Conservation (phyloP, 2,329 filamentous ascomycete genomes). For the Colletotrichum caudatum region DNA sequence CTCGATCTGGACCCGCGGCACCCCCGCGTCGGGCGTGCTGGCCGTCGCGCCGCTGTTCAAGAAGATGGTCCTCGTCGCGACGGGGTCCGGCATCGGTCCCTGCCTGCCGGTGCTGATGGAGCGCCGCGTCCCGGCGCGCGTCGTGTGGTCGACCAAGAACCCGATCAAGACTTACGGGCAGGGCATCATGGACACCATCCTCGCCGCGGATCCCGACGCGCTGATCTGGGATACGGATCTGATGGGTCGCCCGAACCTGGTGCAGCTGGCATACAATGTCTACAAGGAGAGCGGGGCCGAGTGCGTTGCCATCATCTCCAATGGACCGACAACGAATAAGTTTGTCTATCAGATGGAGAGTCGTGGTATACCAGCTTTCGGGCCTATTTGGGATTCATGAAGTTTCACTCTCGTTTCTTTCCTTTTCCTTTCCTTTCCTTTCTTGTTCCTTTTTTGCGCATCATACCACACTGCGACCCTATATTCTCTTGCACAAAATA, state of each 20-base stretch:
- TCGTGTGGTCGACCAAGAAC: slow-evolving; percentile 76
- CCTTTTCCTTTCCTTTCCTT: neutral
- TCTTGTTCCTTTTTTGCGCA: neutral
- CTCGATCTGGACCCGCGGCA: slow-evolving; percentile 75
- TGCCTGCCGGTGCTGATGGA: slow-evolving; percentile 70
- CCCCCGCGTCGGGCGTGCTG: slow-evolving; percentile 75
- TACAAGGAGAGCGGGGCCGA: slow-evolving; percentile 69
- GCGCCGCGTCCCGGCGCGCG: slow-evolving; percentile 63
- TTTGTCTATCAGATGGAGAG: slow-evolving; percentile 77
- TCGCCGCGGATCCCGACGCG: slow-evolving; percentile 69
- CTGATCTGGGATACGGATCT: slow-evolving; percentile 75
- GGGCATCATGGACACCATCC: slow-evolving; percentile 68
- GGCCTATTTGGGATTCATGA: slow-evolving; percentile 77
- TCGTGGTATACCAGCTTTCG: slow-evolving; percentile 75
- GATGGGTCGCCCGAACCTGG: slow-evolving; percentile 69
- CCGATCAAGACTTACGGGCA: slow-evolving; percentile 73
- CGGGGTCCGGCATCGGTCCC: slow-evolving; percentile 80
- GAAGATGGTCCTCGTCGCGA: slow-evolving; percentile 74
- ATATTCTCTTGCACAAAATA: neutral
- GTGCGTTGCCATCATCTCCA: slow-evolving; percentile 80
- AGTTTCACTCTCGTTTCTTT: neutral
- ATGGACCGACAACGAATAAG: slow-evolving; percentile 73
- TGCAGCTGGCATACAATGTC: slow-evolving; percentile 64
- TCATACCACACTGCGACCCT: neutral
- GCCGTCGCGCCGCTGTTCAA: slow-evolving; percentile 75